These are phyloP conservation scores for Penicillium freii DNA, from an alignment of 2,329 filamentous ascomycete genomes.

Conservation along the genomic window DNA sequence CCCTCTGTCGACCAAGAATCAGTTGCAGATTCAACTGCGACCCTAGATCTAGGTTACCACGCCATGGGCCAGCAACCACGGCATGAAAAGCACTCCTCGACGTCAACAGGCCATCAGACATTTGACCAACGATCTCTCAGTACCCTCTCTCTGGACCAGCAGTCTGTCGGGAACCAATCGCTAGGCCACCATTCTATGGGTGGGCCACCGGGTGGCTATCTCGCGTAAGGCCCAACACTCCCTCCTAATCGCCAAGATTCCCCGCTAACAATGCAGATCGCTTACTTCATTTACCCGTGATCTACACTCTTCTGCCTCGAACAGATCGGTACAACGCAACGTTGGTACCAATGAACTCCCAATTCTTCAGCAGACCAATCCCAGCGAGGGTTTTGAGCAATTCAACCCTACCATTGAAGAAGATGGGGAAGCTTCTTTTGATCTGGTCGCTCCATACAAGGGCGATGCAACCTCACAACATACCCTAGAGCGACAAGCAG, in stretches of 20 bases:
- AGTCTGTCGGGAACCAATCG: neutral
- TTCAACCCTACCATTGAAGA: slow-evolving; percentile 30
- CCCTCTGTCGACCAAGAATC: slow-evolving; percentile 1
- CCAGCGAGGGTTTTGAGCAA: slow-evolving; percentile 21
- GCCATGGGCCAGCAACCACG: neutral
- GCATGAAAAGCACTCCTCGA: neutral
- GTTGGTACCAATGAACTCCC: slow-evolving; percentile 25
- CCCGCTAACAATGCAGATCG: slow-evolving; percentile 11
- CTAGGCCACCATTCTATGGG: slow-evolving; percentile 1
- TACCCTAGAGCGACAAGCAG: slow-evolving; percentile 61
- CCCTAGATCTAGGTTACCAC: neutral
- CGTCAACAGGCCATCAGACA: neutral
- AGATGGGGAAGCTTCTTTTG: slow-evolving; percentile 29
- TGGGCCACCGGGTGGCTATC: neutral
- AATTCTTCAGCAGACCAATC: slow-evolving; percentile 27
- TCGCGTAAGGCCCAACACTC: neutral
- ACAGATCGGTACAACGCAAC: slow-evolving; percentile 24
- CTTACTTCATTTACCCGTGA: slow-evolving; percentile 3
- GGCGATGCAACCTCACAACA: slow-evolving; percentile 31
- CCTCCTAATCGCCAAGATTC: neutral
- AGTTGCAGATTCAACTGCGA: neutral
- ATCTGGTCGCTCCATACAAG: slow-evolving; percentile 33
- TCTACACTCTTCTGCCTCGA: slow-evolving; percentile 16
- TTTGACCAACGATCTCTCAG: neutral
- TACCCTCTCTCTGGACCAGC: neutral